These are phyloP conservation scores for Wickerhamiella australiensis DNA, from an alignment of 805 yeast species.

Conservation along the genomic window DNA sequence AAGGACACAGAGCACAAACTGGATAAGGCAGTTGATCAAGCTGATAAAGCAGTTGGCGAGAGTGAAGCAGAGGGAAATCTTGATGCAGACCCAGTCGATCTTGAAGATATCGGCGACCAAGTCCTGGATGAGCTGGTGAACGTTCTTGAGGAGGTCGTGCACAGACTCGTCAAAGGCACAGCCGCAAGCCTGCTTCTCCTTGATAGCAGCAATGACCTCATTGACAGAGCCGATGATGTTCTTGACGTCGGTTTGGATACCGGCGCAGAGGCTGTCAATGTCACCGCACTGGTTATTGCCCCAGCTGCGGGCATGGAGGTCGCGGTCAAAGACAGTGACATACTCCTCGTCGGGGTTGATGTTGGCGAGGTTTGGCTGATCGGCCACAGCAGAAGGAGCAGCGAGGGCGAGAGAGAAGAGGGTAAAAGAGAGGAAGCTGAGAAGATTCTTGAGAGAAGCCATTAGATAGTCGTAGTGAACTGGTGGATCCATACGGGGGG, in stretches of 20 bases:
- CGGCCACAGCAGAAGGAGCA: neutral
- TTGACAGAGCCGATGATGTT: neutral
- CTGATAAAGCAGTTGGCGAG: neutral
- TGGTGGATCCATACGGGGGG: too few species aligned
- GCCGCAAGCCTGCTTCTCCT: neutral
- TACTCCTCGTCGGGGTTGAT: conserved; percentile 1
- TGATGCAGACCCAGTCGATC: conserved; percentile 9
- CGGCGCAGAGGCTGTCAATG: neutral
- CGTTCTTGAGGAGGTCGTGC: neutral
- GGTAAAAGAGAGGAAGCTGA: conserved; percentile 3
- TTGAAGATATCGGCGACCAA: neutral
- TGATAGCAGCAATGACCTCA: conserved; percentile 1
- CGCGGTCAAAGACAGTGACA: conserved; percentile 2
- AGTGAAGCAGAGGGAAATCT: neutral
- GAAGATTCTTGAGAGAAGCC: neutral
- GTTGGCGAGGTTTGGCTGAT: neutral
- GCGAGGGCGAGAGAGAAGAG: conserved; percentile 3
- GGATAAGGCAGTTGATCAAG: neutral
- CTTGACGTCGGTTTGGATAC: neutral
- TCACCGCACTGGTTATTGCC: conserved; percentile 3
- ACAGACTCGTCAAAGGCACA: neutral
- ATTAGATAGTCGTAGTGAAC: neutral
- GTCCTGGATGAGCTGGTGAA: neutral
- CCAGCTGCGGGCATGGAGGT: neutral
- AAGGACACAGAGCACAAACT: conserved; percentile 1